Conservation (phyloP, 2,329 filamentous ascomycete species). For the Trichoderma sp. region DNA sequence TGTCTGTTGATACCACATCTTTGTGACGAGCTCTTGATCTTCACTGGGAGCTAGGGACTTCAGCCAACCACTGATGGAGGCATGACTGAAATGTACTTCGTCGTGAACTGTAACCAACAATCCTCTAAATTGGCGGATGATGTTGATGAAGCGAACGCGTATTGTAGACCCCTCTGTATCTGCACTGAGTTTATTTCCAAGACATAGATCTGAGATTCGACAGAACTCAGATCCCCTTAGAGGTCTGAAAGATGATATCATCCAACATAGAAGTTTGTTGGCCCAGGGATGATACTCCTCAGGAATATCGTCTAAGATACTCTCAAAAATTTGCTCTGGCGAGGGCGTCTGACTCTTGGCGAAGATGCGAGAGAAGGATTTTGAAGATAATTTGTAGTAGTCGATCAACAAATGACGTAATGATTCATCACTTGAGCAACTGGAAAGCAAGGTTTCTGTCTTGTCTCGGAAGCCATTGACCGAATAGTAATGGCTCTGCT, state of each 20-base stretch:
- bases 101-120: neutral
- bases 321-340: neutral
- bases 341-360: neutral
- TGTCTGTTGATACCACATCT: neutral
- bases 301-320: neutral
- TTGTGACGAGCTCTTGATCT: neutral
- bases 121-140: neutral
- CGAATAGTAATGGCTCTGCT: neutral
- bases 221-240: neutral
- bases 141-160: neutral
- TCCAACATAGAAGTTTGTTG: neutral
- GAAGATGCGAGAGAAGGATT: neutral
- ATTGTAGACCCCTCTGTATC: neutral
- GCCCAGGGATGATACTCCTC: neutral
- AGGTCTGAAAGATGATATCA: neutral
- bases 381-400: neutral
- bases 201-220: neutral
- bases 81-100: neutral
- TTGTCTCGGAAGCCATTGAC: neutral
- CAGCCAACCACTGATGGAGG: neutral
- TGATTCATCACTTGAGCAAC: neutral
- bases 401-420: neutral
- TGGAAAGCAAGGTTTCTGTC: neutral
- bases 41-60: neutral
- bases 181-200: neutral